Base-by-base conservation (phyloP, 2,329 filamentous ascomycete species). In the Penicillium sp. region DNA sequence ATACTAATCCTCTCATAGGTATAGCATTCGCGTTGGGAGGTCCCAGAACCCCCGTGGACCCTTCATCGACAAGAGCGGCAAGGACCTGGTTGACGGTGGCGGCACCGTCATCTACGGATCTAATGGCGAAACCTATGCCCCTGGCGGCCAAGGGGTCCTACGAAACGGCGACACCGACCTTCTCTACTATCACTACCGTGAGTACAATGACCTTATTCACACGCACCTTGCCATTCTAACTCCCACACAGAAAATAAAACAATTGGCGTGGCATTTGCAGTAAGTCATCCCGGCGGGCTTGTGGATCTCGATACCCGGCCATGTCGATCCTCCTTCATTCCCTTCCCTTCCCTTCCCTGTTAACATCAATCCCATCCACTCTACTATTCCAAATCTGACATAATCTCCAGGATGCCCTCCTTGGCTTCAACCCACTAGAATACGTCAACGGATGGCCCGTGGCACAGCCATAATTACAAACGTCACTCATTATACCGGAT, bases 1-100 rank as follows among this genome's bases (percentile, higher is more conserved):
- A 42, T 55, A 44, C 47, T 59, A 11, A 62, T 33, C 24, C 37
- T 29, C 33, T 14, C 31, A 19, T 13, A 73, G 71, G 72, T 90
- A 90, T 71, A 83, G 82, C 67, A 86, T 89, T 67, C 82, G 81
- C 59, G 85, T 87, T 29, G 88, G 87, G 70, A 76, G 85, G n/a
- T 84, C 82, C 1, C 72, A 70, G 1, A 77, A 71, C 22, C 78
- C 81, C 5, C 82, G 75, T 0, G 81, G 85, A 0, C 78, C 79
- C 0, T 90, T 85, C 62, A 79, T 80, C 1, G 73, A 81, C 43
- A 86, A 88, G 65, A 70, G 79, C 55, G 73, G 70, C 43, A 84
- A 82, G 2, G 74, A 71, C 48, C 87, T 87, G 58, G 79, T 76
- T 1, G 65, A 78, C 2, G 82, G 82, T 45, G 87, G 87, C 9